Percentiles rank a stretch among this genome's conserved stretches.
These are phyloP conservation scores for Fraxinus platypoda DNA, from an alignment of 305 asterid species.

Conservation along the genomic window DNA sequence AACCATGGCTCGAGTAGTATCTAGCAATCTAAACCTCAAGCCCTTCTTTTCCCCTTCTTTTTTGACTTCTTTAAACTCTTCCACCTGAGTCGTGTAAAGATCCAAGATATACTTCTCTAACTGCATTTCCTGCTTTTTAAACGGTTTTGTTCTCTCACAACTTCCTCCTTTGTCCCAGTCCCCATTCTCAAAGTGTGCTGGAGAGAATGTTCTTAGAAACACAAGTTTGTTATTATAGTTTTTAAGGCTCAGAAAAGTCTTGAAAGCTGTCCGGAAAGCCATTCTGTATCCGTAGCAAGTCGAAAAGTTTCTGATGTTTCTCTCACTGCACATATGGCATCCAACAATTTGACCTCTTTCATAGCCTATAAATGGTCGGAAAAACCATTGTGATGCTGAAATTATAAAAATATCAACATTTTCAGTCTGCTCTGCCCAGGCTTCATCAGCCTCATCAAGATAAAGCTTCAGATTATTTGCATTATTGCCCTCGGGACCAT, in stretches of 20 bases:
- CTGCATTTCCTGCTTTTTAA: conserved; percentile 12
- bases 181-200: conserved; percentile 29
- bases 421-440: conserved; percentile 23
- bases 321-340: conserved; percentile 21
- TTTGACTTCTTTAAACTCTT: conserved; percentile 26
- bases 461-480: conserved; percentile 21
- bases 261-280: conserved; percentile 32
- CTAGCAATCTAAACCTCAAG: conserved; percentile 25
- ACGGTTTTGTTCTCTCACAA: conserved; percentile 21
- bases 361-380: conserved; percentile 24
- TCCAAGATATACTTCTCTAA: conserved; percentile 17
- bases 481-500: conserved; percentile 11
- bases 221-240: conserved; percentile 16
- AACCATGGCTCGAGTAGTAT: conserved; percentile 25
- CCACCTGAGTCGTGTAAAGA: conserved; percentile 22
- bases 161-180: conserved; percentile 31
- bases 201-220: conserved; percentile 29
- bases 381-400: conserved; percentile 30
- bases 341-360: conserved; percentile 19
- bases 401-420: conserved; percentile 17
- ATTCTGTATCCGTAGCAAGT: conserved; percentile 15
- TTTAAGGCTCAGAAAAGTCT: conserved; percentile 12
- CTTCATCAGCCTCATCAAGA: conserved; percentile 25
- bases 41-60: conserved; percentile 20
- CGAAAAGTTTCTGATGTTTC: conserved; percentile 1